These are phyloP conservation scores for Epichloe baconii DNA, from an alignment of 2,329 filamentous ascomycete species.

Conservation along the genomic window DNA sequence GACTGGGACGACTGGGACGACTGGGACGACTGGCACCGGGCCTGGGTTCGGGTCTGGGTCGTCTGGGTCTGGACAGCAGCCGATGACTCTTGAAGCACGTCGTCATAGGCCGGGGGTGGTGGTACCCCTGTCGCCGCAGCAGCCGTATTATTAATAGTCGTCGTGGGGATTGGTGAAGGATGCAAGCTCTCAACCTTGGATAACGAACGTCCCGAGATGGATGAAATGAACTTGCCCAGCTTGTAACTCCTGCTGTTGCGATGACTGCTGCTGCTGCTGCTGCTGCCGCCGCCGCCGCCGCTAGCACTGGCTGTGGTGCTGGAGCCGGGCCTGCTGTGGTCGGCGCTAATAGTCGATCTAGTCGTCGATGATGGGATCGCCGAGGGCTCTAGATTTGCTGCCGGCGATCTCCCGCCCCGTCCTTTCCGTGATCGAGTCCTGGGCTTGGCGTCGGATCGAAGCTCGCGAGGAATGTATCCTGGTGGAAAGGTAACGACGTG, in stretches of 20 bases:
- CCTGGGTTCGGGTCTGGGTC: neutral
- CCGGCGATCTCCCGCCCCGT: slow-evolving; percentile 1
- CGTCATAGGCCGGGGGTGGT: slow-evolving; percentile 18
- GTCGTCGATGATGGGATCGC: neutral
- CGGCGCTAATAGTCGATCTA: neutral
- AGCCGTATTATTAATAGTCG: neutral
- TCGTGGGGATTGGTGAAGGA: neutral
- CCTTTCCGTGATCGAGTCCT: neutral
- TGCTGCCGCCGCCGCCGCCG: slow-evolving; percentile 27
- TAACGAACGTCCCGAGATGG: slow-evolving; percentile 4
- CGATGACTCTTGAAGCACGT: slow-evolving; percentile 11
- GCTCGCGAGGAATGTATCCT: slow-evolving; percentile 31
- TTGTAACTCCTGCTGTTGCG: slow-evolving; percentile 25
- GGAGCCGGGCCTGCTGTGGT: neutral
- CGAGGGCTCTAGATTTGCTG: neutral
- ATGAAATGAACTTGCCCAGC: slow-evolving; percentile 8
- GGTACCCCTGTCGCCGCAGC: slow-evolving; percentile 8
- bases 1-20: too few relatives aligned
- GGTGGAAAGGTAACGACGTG: slow-evolving; percentile 29
- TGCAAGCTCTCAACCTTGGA: neutral
- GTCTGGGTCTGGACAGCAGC: neutral
- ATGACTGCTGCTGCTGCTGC: neutral
- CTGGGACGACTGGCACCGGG: too few relatives aligned
- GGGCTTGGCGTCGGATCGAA: slow-evolving; percentile 16
- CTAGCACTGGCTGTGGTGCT: slow-evolving; percentile 27